These are phyloP conservation scores for Lactifluus subvellereus DNA, from an alignment of 768 basidiomycete genomes.

Conservation along the genomic window DNA sequence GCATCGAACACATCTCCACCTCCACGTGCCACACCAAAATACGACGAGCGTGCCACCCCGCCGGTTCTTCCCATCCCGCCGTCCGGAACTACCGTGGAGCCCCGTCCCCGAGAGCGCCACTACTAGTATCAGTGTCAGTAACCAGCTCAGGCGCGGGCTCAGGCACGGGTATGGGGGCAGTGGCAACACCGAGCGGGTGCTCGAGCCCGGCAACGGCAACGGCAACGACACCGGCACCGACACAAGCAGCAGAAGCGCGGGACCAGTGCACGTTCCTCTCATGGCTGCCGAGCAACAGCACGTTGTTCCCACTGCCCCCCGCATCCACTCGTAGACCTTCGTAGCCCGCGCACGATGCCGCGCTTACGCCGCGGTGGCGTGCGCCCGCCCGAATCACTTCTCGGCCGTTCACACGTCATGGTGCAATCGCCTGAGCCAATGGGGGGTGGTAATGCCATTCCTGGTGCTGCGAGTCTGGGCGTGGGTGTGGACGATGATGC, in stretches of 20 bases:
- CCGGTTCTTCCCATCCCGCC: slow-evolving; percentile 20
- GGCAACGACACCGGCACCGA: not conserved
- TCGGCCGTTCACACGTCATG: slow-evolving; percentile 34
- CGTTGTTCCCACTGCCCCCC: slow-evolving; percentile 8
- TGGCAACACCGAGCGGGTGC: not conserved
- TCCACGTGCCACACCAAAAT: slow-evolving; percentile 12
- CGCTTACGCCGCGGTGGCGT: slow-evolving; percentile 64
- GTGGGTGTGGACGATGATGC: not conserved
- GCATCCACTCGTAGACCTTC: slow-evolving; percentile 8
- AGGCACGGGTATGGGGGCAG: not conserved
- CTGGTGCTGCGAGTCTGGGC: not conserved
- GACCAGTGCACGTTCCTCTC: slow-evolving; percentile 15
- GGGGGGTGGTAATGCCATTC: no score
- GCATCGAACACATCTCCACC: not conserved
- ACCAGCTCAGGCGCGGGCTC: not conserved
- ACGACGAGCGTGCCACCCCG: slow-evolving; percentile 17
- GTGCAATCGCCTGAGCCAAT: slow-evolving; percentile 11
- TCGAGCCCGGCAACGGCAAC: slow-evolving; percentile 3
- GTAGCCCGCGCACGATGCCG: slow-evolving; percentile 33
- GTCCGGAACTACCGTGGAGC: slow-evolving; percentile 20
- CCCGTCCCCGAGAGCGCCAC: not conserved
- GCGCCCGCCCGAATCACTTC: slow-evolving; percentile 55
- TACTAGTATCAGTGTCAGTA: not conserved
- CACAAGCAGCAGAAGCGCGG: not conserved
- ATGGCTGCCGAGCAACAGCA: slow-evolving; percentile 12